phyloP scores from a whole-genome alignment of 2,329 filamentous ascomycete genomes.

The Purpureocillium lavendulum region DNA sequence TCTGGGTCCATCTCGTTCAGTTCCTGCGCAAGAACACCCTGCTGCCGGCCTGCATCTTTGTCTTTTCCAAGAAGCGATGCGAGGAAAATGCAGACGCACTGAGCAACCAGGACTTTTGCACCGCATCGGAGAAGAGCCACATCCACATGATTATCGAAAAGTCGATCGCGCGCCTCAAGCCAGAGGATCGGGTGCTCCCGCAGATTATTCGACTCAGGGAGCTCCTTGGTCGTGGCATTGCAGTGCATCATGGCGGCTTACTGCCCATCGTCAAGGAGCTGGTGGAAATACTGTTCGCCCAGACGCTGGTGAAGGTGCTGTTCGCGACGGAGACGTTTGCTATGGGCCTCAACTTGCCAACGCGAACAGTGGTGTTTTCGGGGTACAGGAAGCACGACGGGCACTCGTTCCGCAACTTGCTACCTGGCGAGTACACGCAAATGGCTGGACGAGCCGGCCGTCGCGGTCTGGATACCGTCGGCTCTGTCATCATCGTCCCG shows the following conservation, averaged over 20 bases:
- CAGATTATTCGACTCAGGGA: constrained; percentile 86
- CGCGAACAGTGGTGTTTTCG: constrained; percentile 93
- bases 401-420: constrained; percentile 78
- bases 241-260: constrained; percentile 91
- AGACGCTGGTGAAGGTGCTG: constrained; percentile 89
- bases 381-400: constrained; percentile 96
- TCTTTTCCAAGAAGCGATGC: constrained; percentile 96
- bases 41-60: constrained; percentile 91
- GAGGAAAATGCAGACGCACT: constrained; percentile 95
- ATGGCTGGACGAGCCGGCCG: constrained; percentile 95
- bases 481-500: constrained; percentile 88
- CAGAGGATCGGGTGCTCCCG: constrained; percentile 81
- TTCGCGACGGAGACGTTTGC: constrained; percentile 98
- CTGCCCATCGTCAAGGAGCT: constrained; percentile 96
- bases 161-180: constrained; percentile 82
- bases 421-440: constrained; percentile 95
- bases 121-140: constrained; percentile 85
- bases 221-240: constrained; percentile 78
- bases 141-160: constrained; percentile 98
- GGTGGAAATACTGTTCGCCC: constrained; percentile 92
- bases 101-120: constrained; percentile 92
- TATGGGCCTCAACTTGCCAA: constrained; percentile 95
- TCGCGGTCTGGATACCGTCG: constrained; percentile 84
- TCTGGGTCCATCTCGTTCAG: constrained; percentile 94
- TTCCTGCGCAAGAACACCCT: constrained; percentile 80